Evolutionary conservation across 306 rosid species (phyloP).

Genomic region (Vigna trinervia): DNA sequence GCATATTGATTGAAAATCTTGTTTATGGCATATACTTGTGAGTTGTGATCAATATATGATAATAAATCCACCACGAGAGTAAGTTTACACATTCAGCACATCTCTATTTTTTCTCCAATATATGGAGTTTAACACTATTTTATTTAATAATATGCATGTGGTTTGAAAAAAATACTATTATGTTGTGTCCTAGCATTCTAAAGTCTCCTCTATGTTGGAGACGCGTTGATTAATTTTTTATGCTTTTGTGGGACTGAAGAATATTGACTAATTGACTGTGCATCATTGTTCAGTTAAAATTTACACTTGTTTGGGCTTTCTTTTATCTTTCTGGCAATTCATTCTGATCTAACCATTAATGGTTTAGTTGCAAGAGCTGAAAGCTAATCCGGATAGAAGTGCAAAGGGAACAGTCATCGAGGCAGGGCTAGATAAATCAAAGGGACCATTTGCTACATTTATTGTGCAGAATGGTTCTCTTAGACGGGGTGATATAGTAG

Average conservation of each 20-base stretch:
- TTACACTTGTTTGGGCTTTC: conserved; percentile 6
- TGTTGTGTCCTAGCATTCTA: not conserved
- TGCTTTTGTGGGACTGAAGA: conserved; percentile 24
- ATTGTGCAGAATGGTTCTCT: conserved; percentile 95
- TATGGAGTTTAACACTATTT: conserved; percentile 15
- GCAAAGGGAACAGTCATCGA: conserved; percentile 94
- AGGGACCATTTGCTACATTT: conserved; percentile 92
- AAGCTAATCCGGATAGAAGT: conserved; percentile 93
- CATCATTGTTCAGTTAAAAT: conserved; percentile 12
- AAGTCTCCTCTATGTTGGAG: conserved; percentile 16
- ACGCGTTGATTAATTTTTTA: conserved; percentile 29
- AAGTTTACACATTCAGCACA: conserved; percentile 1
- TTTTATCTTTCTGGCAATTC: conserved; percentile 32
- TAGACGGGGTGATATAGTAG: conserved; percentile 76
- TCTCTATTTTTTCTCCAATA: not conserved
- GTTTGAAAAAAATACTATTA: not conserved
- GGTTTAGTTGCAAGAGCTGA: conserved; percentile 93
- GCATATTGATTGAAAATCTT: conserved; percentile 32
- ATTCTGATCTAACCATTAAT: conserved; percentile 52
- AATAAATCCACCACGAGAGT: not conserved
- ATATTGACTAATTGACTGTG: conserved; percentile 28
- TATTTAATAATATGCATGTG: conserved; percentile 6
- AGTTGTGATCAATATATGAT: conserved; percentile 21
- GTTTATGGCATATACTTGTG: not conserved
- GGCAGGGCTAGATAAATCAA: conserved; percentile 93